Base-by-base conservation (phyloP, 2,329 filamentous ascomycete species). In the Stagonosporopsis tanaceti region DNA sequence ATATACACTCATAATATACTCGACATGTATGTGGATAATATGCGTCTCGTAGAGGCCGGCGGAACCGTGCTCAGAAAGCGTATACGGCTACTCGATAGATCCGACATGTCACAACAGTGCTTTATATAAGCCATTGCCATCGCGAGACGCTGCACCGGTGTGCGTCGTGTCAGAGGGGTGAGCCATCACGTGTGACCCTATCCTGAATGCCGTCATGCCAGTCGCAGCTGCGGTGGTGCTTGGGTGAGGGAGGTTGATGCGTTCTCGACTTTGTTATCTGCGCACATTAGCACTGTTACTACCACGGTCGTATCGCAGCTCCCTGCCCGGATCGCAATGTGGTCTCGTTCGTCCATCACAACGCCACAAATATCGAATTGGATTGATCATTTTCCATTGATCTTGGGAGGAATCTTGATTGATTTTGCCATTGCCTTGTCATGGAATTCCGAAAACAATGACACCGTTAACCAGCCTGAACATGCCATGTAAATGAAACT, bases 331-430 rank as follows among this genome's bases (percentile, higher is more conserved):
- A 39, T 17, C 32, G 8, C 14, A 5, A 34, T n/a, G 20, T 15
- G 2, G 17, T 39, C 46, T 42, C 15, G 17, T 30, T 37, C 35
- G n/a, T 50, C 54, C 44, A 47, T 57, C 57, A 60, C 52, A 50
- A n/a, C 34, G 38, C 52, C 57, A 60, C 39, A 27, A 25, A 32
- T 44, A 37, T 38, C 27, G 52, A 37, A 40, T 47, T 41, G 46
- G 45, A 65, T 72, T 72, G 71, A 73, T 72, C 68, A 62, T 72
- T 67, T 73, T 69, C 63, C 58, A 71, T 72, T 75, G 72, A 74
- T 73, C 70, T 66, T 72, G 70, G 67, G 65, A 72, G 66, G 70
- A 73, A 68, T 73, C 72, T 73, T 72, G 71, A 72, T 74, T 69
- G 66, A 69, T 64, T 67, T 68, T 70, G 70, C 69, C 72, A 73